These are phyloP conservation scores for Alternaria solani DNA, from an alignment of 2,329 filamentous ascomycete species.

Conservation along the genomic window DNA sequence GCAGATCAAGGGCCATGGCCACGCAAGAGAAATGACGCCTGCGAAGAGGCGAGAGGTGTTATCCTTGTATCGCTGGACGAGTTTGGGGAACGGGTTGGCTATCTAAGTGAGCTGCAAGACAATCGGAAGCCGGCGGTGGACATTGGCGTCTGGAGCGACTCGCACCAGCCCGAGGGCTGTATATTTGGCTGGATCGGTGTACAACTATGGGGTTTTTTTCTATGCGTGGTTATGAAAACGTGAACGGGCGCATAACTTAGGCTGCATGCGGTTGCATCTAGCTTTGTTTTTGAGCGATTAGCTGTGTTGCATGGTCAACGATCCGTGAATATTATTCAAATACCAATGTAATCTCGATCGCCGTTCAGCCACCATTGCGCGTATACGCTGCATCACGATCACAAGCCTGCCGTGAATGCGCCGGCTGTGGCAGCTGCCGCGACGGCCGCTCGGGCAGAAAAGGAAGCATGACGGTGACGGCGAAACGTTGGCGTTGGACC, in stretches of 20 bases:
- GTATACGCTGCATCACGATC: neutral
- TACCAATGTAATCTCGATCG: neutral
- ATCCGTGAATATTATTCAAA: neutral
- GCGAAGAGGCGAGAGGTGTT: constrained; percentile 57
- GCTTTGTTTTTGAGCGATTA: neutral
- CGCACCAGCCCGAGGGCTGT: neutral
- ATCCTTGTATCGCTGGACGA: constrained; percentile 64
- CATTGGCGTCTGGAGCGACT: neutral
- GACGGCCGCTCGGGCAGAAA: neutral
- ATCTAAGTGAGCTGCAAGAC: constrained; percentile 28
- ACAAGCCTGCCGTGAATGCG: neutral
- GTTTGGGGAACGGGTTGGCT: constrained; percentile 52
- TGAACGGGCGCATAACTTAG: neutral
- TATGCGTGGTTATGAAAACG: neutral
- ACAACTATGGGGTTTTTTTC: neutral
- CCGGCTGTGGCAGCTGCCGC: neutral
- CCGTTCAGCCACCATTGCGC: neutral
- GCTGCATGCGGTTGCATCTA: neutral
- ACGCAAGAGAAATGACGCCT: constrained; percentile 48
- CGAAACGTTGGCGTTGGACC: constrained; percentile 3
- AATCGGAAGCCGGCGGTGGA: neutral
- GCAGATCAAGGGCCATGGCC: constrained; percentile 49
- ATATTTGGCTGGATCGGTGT: constrained; percentile 1
- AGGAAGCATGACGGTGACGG: neutral
- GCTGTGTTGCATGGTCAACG: neutral